A percentile compares a stretch with the other conserved stretches of the same genome.
Evolutionary conservation across 2,329 filamentous ascomycete species (phyloP).

Genomic region (Talaromyces sp.): DNA sequence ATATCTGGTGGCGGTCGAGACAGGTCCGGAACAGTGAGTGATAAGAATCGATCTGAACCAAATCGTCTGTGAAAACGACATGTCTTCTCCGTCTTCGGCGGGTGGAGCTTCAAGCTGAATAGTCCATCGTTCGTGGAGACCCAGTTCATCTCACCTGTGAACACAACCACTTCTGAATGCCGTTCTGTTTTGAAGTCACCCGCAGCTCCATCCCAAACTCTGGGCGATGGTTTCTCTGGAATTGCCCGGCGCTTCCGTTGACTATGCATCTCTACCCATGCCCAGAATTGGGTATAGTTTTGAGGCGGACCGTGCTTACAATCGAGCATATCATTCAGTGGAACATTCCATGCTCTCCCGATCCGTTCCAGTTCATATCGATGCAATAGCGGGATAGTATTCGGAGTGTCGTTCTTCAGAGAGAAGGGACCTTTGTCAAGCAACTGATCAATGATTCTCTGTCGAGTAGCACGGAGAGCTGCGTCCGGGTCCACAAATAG

Average conservation of each 20-base stretch:
- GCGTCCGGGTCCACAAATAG: background rate
- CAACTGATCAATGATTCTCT: background rate
- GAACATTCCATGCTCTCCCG: slow-evolving; percentile 32
- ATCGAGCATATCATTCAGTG: slow-evolving; percentile 32
- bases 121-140: slow-evolving; percentile 34
- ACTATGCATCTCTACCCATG: slow-evolving; percentile 31
- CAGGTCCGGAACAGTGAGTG: slow-evolving; percentile 40
- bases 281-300: slow-evolving; percentile 38
- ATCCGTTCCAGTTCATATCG: slow-evolving; percentile 44
- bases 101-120: slow-evolving; percentile 44
- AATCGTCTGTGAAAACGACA: slow-evolving; percentile 52
- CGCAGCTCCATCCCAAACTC: slow-evolving; percentile 40
- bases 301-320: slow-evolving; percentile 26
- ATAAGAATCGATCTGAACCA: slow-evolving; percentile 51
- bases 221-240: slow-evolving; percentile 34
- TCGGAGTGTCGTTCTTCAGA: slow-evolving; percentile 25
- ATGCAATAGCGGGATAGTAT: slow-evolving; percentile 35
- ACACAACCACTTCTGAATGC: slow-evolving; percentile 41
- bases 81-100: slow-evolving; percentile 45
- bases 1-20: slow-evolving; percentile 31
- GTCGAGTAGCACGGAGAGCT: background rate
- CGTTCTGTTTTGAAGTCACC: slow-evolving; percentile 36
- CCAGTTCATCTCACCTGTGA: slow-evolving; percentile 47
- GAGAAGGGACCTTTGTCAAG: slow-evolving; percentile 40
- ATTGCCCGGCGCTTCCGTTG: slow-evolving; percentile 26